phyloP scores from a whole-genome alignment of 2,329 filamentous ascomycete genomes.

The Xenosphaeropsis pyriputrescens region DNA sequence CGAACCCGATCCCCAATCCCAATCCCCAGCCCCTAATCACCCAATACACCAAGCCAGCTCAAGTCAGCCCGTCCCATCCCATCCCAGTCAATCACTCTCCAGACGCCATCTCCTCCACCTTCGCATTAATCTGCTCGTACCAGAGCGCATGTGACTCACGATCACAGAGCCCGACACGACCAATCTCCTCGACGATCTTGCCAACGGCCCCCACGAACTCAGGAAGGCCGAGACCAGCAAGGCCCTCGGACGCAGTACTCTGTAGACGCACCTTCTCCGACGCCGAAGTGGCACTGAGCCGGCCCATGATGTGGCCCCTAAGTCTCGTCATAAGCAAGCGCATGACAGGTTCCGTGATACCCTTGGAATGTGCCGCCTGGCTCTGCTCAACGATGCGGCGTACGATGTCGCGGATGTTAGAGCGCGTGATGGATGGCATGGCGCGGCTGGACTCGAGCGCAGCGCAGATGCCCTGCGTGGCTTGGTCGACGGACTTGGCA shows the following conservation, averaged over 20 bases:
- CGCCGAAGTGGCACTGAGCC: conserved; percentile 49
- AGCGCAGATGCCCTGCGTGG: conserved; percentile 44
- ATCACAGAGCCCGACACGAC: conserved; percentile 51
- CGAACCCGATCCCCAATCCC: too few species aligned
- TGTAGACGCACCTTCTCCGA: conserved; percentile 58
- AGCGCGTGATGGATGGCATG: conserved; percentile 49
- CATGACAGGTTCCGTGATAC: conserved; percentile 37
- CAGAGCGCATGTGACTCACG: conserved; percentile 51
- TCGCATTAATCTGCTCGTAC: conserved; percentile 45
- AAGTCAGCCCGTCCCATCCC: background rate
- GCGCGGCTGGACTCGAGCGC: conserved; percentile 45
- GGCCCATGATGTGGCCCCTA: conserved; percentile 47
- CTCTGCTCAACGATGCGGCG: conserved; percentile 37
- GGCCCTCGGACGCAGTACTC: conserved; percentile 52
- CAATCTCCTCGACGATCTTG: conserved; percentile 54
- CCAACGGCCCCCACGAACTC: conserved; percentile 60
- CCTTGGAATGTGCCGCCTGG: conserved; percentile 28
- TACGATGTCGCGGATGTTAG: conserved; percentile 41
- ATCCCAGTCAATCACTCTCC: background rate
- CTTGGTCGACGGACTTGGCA: conserved; percentile 28
- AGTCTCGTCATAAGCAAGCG: conserved; percentile 55
- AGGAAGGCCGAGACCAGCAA: conserved; percentile 54
- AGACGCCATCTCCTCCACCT: conserved; percentile 1
- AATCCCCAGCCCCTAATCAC: too few species aligned
- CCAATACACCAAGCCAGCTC: background rate